Evolutionary conservation across 2,329 filamentous ascomycete genomes (phyloP), one percentile per base, ranked within the genome.

Genomic region (Botrytis hyacinthi): DNA sequence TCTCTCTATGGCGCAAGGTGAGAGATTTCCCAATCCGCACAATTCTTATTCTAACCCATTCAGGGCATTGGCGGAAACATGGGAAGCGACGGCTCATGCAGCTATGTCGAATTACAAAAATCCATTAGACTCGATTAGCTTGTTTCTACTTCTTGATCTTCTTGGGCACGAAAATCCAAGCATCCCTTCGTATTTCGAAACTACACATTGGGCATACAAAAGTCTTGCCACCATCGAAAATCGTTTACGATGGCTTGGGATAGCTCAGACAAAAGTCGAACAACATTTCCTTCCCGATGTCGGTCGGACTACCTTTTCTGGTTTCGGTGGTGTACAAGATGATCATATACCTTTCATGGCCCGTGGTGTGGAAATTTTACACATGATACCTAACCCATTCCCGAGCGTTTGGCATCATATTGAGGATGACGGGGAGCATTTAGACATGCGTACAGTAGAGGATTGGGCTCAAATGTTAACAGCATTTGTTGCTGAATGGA

Each of bases 171-270:
- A 88, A 18, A 82, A 88, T 60, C 94, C 95, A 0, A 84, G 79
- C 0, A 87, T 99, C 1, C 94, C 94, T 1, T 97, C 93, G 0
- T 98, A 95, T 84, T 98, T 97, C 81, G 87, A 90, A 74, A 92
- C 91, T 1, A 98, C 95, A 0, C 95, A 98, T 81, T 98, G 95
- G 95, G 94, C 95, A 1, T 98, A 98, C 82, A 86, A 89, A 77
- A 87, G 88, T 74, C 89, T 98, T 85, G 91, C 93, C 1, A 83
- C 84, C 3, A 84, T 97, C 26, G 95, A 98, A 83, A 83, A 85
- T 69, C 91, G 94, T 40, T 86, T 98, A 81, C 90, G 94, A 48
- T 83, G 86, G 16, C 84, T 95, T 1, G 85, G 85, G 1, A 83
- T 92, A 48, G 88, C 95, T 75, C 90, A 93, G 80, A 90, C 91